A percentile compares a stretch with the other conserved stretches of the same genome.
Conservation (phyloP, 2,329 filamentous ascomycete species). For the Sporothrix luriei region DNA sequence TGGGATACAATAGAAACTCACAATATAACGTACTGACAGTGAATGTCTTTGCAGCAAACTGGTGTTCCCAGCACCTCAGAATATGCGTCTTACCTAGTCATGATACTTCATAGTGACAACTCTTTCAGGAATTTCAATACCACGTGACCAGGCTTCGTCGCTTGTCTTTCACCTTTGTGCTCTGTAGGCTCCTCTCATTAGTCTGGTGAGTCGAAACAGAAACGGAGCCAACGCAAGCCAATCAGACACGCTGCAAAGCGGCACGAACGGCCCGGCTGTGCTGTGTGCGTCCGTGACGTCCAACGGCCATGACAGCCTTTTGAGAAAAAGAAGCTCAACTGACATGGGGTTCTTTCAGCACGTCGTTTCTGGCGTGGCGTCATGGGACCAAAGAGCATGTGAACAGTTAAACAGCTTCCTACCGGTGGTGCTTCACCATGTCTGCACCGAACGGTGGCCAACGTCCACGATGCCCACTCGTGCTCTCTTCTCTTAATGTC, state of each 20-base stretch:
- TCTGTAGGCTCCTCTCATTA: too few species aligned
- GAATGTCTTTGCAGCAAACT: too few species aligned
- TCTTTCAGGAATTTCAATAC: not conserved
- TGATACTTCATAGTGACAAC: too few species aligned
- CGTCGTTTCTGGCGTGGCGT: not conserved
- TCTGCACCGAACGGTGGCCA: too few species aligned
- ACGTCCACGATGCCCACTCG: not conserved
- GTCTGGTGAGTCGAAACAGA: not conserved
- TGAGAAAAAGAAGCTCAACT: constrained; percentile 8
- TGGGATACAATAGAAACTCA: too few species aligned
- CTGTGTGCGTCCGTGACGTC: constrained; percentile 2
- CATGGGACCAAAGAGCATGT: too few species aligned
- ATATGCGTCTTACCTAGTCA: too few species aligned
- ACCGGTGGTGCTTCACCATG: not conserved
- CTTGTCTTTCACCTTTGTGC: not conserved
- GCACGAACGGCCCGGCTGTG: constrained; percentile 8
- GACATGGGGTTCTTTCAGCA: not conserved
- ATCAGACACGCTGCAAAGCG: constrained; percentile 16
- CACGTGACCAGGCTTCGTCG: constrained; percentile 14
- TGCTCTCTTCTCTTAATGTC: not conserved
- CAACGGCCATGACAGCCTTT: not conserved
- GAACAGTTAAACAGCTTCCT: too few species aligned
- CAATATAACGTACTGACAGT: too few species aligned
- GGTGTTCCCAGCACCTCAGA: too few species aligned
- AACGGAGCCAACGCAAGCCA: not conserved